Base-by-base conservation (phyloP, 257 asterid genomes). In the Scutellaria baicalensis region DNA sequence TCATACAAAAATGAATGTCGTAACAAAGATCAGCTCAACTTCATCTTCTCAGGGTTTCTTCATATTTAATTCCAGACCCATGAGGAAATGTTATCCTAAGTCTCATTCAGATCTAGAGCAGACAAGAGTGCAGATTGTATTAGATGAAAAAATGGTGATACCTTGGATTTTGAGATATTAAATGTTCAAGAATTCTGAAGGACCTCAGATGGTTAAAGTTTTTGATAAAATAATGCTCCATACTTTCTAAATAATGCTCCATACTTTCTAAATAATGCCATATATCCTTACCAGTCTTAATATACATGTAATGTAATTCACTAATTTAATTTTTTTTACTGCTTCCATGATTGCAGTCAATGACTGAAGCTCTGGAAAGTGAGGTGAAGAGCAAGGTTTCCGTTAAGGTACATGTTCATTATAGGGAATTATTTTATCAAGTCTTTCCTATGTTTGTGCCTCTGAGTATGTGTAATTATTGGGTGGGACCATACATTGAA, bases 331-430 rank as follows among this genome's bases (percentile, higher is more conserved):
- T 47, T 35, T n/a, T 52, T 12, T 17, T 42, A 17, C 44, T 69
- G 13, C 51, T 70, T 59, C 64, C 62, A 35, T 38, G 17, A 17
- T 81, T 58, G 81, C 91, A 89, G 97, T 88, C 97, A 9, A 86
- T 86, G 92, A 86, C 92, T 48, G 96, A 91, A 18, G 96, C 97
- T 70, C 73, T 91, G 70, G 97, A 86, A 70, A 75, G 68, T 74
- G 89, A 86, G 72, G 97, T 88, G 81, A 91, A 88, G 77, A 84
- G 82, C 81, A 91, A 88, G 84, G 89, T 91, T 55, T 67, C 91
- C 9, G 76, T 91, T 60, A 91, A 88, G 96, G 97, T 91, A 0
- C 39, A 10, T 50, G 45, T 45, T 31, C 33, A 0, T 8, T 64
- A 36, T 27, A 12, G 52, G 14, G 16, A 61, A 27, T 27, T 2